Evolutionary conservation across 331 rosid species (phyloP), one percentile per base, ranked within the genome.

Genomic region (Arachis monticola): DNA sequence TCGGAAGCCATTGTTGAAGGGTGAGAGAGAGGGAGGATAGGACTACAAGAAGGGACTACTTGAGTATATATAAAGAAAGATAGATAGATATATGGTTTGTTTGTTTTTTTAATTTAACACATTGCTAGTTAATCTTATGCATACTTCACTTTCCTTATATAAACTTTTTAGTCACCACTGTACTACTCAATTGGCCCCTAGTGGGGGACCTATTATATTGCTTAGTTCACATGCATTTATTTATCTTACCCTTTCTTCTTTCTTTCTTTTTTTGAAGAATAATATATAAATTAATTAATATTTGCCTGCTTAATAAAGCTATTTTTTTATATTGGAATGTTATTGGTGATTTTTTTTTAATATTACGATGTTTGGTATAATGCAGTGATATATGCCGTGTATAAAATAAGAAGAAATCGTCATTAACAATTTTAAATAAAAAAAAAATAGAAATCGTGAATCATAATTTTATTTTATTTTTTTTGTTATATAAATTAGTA

Each of bases 1-100:
- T 95, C 97, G 40, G 99, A 95, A 77, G 99, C 91, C 97, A 95
- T 93, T 79, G 74, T 66, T 87, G n/a, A 2, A 0, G 5, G 27
- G 30, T 67, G 71, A 60, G 67, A 51, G 79, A 35, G 1, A 35
- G 17, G 9, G 40, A 35, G 40, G 40, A 35, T 35, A 35, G 3
- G 40, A 35, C 40, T 35, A 35, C 40, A 35, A 81, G 32, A 84
- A 81, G 70, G 83, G 82, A 76, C 80, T 70, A 75, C 72, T 69
- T 78, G 70, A 42, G 77, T 84, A 4, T 35, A 35, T 35, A 35
- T 2, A 35, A 35, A 35, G 40, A 79, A 84, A 84, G 72, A 89
- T 84, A 86, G 86, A 83, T 41, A 61, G 46, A 35, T 35, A 35
- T 35, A 35, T 35, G 4, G 1, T 35, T 2, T 35, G 40, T 5